Evolutionary conservation across 148 eudicot genomes (phyloP).

Genomic region (Camellia granthamiana): DNA sequence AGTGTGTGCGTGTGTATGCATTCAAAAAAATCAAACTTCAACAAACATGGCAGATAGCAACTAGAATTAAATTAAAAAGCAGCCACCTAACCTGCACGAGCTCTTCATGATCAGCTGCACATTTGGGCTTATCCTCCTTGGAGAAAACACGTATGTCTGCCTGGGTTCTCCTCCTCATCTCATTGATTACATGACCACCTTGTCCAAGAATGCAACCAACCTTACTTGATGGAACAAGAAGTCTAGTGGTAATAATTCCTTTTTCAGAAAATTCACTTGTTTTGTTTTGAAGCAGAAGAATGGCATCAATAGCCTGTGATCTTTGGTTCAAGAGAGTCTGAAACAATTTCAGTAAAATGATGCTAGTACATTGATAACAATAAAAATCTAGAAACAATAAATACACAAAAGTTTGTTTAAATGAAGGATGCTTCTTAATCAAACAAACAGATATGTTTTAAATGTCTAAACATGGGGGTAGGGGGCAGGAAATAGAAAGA

Average conservation of each 20-base stretch:
- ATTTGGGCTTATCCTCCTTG: constrained; percentile 77
- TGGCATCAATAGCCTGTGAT: constrained; percentile 76
- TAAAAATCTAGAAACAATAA: not conserved
- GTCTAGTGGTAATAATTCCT: constrained; percentile 62
- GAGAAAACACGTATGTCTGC: constrained; percentile 74
- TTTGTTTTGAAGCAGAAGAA: constrained; percentile 68
- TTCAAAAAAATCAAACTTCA: not conserved
- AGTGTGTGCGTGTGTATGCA: not conserved
- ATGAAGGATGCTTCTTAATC: not conserved
- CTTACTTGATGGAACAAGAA: constrained; percentile 72
- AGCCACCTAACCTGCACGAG: constrained; percentile 66
- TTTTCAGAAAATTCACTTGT: constrained; percentile 70
- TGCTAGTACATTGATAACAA: not conserved
- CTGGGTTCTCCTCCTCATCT: constrained; percentile 77
- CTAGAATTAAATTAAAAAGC: not conserved
- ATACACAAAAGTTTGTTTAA: not conserved
- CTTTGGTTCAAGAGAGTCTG: constrained; percentile 56
- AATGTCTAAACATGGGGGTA: not conserved
- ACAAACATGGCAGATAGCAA: not conserved
- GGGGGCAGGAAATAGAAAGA: not conserved
- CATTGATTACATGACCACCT: constrained; percentile 75
- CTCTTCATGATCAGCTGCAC: constrained; percentile 73
- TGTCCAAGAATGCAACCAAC: constrained; percentile 87
- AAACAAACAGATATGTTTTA: not conserved
- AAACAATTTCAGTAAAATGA: constrained; percentile 18